Conservation (phyloP, 2,329 filamentous ascomycete species). For the Biscogniauxia sp. region DNA sequence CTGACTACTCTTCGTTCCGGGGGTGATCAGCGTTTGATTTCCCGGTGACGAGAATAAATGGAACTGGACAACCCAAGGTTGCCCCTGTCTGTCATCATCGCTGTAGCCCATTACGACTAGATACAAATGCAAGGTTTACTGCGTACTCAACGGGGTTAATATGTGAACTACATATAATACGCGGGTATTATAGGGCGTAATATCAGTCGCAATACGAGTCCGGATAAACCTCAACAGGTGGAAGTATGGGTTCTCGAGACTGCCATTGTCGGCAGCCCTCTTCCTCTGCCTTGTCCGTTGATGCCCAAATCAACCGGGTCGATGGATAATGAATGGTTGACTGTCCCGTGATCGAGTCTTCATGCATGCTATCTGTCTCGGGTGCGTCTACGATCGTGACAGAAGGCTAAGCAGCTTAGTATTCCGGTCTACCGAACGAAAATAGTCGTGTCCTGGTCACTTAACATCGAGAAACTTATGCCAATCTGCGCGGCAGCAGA, state of each 20-base stretch:
- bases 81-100: background rate
- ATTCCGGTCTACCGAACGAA: background rate
- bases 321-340: background rate
- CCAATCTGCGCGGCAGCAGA: background rate
- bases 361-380: background rate
- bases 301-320: background rate
- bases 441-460: background rate
- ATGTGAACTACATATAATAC: background rate
- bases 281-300: background rate
- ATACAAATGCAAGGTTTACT: background rate
- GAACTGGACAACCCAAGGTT: background rate
- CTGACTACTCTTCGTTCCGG: background rate
- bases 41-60: background rate
- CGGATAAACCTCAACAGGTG: background rate
- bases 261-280: background rate
- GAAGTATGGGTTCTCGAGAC: background rate
- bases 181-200: background rate
- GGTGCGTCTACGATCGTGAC: background rate
- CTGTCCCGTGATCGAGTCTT: background rate
- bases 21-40: background rate
- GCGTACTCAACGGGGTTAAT: background rate
- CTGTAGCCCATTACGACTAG: background rate
- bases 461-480: background rate
- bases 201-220: background rate
- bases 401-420: background rate